These are phyloP conservation scores for Raphidocelis subcapitata DNA, from an alignment of 139 green algal species.

Conservation along the genomic window DNA sequence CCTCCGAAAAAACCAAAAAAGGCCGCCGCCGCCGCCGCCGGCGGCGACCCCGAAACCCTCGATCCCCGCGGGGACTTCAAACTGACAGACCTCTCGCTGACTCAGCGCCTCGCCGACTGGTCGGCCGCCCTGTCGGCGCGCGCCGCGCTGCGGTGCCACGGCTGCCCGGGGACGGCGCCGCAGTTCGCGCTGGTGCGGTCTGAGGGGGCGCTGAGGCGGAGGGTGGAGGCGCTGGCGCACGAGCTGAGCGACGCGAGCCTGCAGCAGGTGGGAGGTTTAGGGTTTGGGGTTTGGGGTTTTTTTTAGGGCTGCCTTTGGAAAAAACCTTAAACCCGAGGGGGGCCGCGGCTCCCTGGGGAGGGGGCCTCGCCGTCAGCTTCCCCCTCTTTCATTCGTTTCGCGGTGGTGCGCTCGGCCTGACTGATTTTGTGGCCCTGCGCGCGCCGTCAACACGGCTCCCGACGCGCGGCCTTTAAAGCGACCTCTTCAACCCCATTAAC, in stretches of 20 bases:
- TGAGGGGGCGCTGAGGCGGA: constrained; percentile 46
- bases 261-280: constrained; percentile 54
- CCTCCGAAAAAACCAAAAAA: no score
- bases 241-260: constrained; percentile 76
- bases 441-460: no score
- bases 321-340: no score
- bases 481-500: no score
- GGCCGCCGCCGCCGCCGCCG: no score
- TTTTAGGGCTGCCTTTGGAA: not conserved
- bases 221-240: constrained; percentile 47
- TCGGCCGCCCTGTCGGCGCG: constrained; percentile 31
- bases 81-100: not conserved
- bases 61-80: constrained; percentile 35
- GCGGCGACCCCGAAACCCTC: constrained; percentile 27
- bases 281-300: no score
- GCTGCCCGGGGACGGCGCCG: constrained; percentile 41
- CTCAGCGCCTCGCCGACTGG: not conserved
- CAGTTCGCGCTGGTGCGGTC: constrained; percentile 45
- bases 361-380: no score
- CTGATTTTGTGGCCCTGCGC: no score
- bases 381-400: no score
- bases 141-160: constrained; percentile 36
- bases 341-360: no score
- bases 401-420: no score
- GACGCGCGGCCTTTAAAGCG: no score